These are phyloP conservation scores for Aspergillus sclerotioniger DNA, from an alignment of 495 filamentous ascomycete genomes.

Conservation along the genomic window DNA sequence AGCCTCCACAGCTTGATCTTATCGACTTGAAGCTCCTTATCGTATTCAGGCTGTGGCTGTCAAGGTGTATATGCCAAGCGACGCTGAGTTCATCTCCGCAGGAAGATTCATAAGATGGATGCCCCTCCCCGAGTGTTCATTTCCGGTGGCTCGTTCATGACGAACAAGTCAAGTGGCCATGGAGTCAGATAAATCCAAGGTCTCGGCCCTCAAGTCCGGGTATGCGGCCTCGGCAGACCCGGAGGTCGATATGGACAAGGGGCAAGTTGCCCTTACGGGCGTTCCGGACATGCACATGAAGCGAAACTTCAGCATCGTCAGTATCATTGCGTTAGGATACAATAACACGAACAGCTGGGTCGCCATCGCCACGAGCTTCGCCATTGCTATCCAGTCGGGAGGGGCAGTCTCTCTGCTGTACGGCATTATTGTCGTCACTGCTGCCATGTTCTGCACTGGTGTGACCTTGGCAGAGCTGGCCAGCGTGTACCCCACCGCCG, in stretches of 20 bases:
- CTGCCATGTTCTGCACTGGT: constrained; percentile 36
- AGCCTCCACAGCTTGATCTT: neutral
- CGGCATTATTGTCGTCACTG: constrained; percentile 26
- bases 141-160: neutral
- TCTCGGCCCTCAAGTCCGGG: constrained; percentile 5
- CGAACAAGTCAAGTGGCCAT: constrained; percentile 6
- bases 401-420: constrained; percentile 33
- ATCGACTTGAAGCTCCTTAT: neutral
- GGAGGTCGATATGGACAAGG: constrained; percentile 20
- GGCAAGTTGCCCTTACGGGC: constrained; percentile 20
- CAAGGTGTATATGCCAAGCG: neutral
- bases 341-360: constrained; percentile 36
- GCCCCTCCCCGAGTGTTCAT: constrained; percentile 1
- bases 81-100: neutral
- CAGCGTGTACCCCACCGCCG: constrained; percentile 51
- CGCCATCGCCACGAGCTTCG: constrained; percentile 29
- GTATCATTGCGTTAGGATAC: constrained; percentile 34
- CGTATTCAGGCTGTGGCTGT: neutral
- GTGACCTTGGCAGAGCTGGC: constrained; percentile 49
- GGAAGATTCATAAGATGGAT: neutral
- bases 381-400: constrained; percentile 32
- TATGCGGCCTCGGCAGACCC: constrained; percentile 2
- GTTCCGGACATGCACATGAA: constrained; percentile 20
- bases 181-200: constrained; percentile 13
- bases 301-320: constrained; percentile 25